These are phyloP conservation scores for Endothia cerciana DNA, from an alignment of 2,329 filamentous ascomycete species.

Conservation along the genomic window DNA sequence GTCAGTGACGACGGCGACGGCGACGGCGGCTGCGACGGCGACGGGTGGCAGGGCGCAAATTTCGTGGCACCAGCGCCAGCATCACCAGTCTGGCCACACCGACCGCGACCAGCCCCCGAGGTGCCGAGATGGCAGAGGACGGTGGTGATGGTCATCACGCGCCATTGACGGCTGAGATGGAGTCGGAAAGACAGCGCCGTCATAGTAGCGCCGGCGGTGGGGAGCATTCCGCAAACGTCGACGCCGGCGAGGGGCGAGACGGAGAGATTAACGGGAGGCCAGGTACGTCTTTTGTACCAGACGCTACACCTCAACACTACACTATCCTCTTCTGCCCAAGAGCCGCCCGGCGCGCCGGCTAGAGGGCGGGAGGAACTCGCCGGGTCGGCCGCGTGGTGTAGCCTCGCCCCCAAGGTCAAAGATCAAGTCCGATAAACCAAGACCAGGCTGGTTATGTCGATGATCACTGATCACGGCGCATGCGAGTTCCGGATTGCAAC, in stretches of 20 bases:
- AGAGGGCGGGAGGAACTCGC: not conserved
- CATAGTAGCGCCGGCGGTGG: not conserved
- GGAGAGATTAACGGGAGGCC: not conserved
- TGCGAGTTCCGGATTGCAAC: not conserved
- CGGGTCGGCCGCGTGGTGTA: not conserved
- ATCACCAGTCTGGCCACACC: too few species aligned
- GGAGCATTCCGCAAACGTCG: slow-evolving; percentile 1
- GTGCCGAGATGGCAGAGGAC: not conserved
- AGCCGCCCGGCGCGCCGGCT: not conserved
- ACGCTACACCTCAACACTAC: not conserved
- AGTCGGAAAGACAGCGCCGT: not conserved
- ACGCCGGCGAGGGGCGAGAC: not conserved
- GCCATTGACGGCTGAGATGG: not conserved
- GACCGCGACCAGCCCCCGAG: too few species aligned
- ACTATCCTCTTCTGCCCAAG: not conserved
- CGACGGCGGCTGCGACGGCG: too few species aligned
- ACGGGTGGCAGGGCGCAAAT: too few species aligned
- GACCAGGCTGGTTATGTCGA: not conserved
- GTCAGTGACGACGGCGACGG: not conserved
- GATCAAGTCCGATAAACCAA: not conserved
- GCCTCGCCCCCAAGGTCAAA: not conserved
- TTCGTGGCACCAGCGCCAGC: too few species aligned
- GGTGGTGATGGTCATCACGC: not conserved
- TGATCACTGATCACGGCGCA: slow-evolving; percentile 3
- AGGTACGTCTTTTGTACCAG: not conserved